Evolutionary conservation across 2,329 filamentous ascomycete genomes (phyloP).

Genomic region (Exophiala sp.): DNA sequence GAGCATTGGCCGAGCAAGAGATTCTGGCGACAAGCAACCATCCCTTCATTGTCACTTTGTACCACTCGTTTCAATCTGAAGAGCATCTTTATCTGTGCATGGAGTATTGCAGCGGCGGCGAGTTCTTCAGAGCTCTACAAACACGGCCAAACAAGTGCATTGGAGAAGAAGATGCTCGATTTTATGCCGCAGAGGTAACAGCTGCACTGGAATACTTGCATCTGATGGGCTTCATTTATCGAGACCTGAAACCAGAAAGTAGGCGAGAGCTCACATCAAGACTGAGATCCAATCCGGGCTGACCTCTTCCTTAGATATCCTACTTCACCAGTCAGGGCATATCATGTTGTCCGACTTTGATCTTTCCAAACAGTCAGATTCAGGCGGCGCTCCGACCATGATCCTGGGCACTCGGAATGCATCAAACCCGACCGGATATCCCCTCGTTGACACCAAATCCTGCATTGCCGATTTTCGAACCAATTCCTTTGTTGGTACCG

Average conservation of each 20-base stretch:
- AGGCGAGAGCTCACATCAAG: conserved; percentile 37
- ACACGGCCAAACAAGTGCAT: conserved; percentile 96
- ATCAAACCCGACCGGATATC: conserved; percentile 75
- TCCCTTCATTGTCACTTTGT: conserved; percentile 96
- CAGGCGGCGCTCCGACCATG: conserved; percentile 95
- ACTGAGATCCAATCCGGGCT: conserved; percentile 7
- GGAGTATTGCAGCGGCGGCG: conserved; percentile 98
- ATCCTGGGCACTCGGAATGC: conserved; percentile 82
- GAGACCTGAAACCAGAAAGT: conserved; percentile 96
- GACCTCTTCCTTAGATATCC: conserved; percentile 66
- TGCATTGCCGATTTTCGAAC: conserved; percentile 98
- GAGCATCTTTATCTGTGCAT: conserved; percentile 99
- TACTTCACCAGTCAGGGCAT: conserved; percentile 97
- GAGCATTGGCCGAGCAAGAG: conserved; percentile 93
- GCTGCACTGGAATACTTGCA: conserved; percentile 94
- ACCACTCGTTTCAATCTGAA: conserved; percentile 98
- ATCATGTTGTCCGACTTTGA: conserved; percentile 99
- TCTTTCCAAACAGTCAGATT: conserved; percentile 93
- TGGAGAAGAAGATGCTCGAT: conserved; percentile 89
- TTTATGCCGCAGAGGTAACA: conserved; percentile 96
- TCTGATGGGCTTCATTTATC: conserved; percentile 98
- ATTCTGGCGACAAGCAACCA: conserved; percentile 98
- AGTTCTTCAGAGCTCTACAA: conserved; percentile 95
- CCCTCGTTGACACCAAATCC: conserved; percentile 97
- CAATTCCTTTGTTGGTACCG: conserved; percentile 96